Evolutionary conservation across 2,329 filamentous ascomycete genomes (phyloP).

Genomic region (Paraphoma sp.): DNA sequence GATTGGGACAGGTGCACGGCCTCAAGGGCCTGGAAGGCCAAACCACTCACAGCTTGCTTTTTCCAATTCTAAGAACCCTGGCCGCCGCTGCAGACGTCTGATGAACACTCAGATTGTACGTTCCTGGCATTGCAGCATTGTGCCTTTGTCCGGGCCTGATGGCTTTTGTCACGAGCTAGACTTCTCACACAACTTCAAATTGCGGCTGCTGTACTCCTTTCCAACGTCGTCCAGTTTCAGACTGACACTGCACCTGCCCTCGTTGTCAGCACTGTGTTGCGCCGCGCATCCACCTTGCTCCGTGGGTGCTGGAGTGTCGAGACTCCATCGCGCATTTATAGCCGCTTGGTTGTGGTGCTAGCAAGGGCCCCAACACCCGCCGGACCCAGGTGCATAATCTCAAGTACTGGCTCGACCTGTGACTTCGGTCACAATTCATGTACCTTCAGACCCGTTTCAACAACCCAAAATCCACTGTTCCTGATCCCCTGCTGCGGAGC

Average conservation of each 20-base stretch:
- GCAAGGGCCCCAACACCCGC: constrained; percentile 42
- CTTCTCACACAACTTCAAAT: constrained; percentile 36
- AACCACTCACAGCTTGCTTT: constrained; percentile 36
- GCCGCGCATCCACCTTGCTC: constrained; percentile 33
- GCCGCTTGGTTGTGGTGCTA: constrained; percentile 42
- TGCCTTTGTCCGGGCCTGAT: constrained; percentile 34
- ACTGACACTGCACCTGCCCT: constrained; percentile 36
- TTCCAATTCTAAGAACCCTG: constrained; percentile 35
- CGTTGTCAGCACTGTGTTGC: constrained; percentile 37
- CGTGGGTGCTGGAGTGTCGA: constrained; percentile 26
- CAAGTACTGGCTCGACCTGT: constrained; percentile 32
- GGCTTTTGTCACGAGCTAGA: constrained; percentile 35
- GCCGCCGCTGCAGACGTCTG: constrained; percentile 35
- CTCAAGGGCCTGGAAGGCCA: constrained; percentile 19
- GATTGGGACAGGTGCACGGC: constrained; percentile 38
- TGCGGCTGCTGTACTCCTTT: constrained; percentile 44
- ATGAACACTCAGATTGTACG: constrained; percentile 36
- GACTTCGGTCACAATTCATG: constrained; percentile 17
- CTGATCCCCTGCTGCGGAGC: constrained; percentile 35
- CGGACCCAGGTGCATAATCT: constrained; percentile 34
- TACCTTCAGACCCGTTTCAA: constrained; percentile 21
- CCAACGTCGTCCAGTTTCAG: constrained; percentile 42
- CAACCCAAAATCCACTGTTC: constrained; percentile 29
- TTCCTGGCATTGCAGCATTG: constrained; percentile 38
- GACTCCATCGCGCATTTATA: constrained; percentile 35